Evolutionary conservation across 768 basidiomycete species (phyloP), one percentile per base, ranked within the genome.

Genomic region (Fomitopsis pulvina): DNA sequence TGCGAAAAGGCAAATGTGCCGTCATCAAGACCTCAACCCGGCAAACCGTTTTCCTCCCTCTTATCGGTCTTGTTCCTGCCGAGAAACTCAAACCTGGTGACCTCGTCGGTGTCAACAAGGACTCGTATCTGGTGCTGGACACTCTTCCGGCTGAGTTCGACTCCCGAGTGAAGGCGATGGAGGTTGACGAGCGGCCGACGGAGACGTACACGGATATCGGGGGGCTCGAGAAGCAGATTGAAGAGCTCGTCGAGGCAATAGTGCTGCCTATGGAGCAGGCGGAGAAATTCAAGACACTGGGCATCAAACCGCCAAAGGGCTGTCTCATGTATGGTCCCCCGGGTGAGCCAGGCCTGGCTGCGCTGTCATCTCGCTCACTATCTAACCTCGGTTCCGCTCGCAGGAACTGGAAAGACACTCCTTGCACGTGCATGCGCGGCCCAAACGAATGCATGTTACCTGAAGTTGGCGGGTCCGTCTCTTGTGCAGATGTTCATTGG

Each of bases 401-500:
- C 54, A 84, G 84, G 94, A 58, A 98, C 96, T 39, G 96, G 96
- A 50, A 99, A 99, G 74, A 99, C 96, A 2, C 78, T 99, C 6
- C 81, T 99, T 46, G 96, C 96, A 30, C 84, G 96, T 66, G 96
- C 96, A 38, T 98, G 96, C 68, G 96, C 96, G 3, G 94, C 94
- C 1, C 93, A 95, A 60, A 97, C 96, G 41, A 89, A 95, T 57
- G 96, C 96, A 7, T 98, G 95, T 67, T 99, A 95, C 66, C 79
- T 99, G 56, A 98, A 99, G 68, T 81, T 99, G 24, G 96, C 96
- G 29, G 96, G 92, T 18, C 95, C 96, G 22, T 94, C 94, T 45
- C 79, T 99, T 46, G 96, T 99, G 11, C 96, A 99, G 69, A 99
- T 98, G 96, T 99, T 95, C 68, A 99, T 99, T 58, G 96, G 96